phyloP scores from a whole-genome alignment of 805 yeast species.

The Kluyveromyces aestuarii region DNA sequence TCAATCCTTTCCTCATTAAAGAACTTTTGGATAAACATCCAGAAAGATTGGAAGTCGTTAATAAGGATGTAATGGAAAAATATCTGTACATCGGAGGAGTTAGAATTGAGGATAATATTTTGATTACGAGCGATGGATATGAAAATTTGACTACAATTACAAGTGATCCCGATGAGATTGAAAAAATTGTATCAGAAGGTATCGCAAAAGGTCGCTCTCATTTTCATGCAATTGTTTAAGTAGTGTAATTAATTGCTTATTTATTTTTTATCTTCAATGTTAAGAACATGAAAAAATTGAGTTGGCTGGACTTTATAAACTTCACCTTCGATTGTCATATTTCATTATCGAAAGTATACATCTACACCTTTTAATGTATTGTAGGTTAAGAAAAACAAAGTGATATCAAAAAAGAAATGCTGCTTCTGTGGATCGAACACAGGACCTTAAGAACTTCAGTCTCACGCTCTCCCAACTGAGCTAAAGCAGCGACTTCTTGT shows the following conservation, averaged over 20 bases:
- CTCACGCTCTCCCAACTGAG: constrained; percentile 40
- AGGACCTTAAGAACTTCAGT: constrained; percentile 56
- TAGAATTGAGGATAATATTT: constrained; percentile 87
- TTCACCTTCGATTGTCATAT: not conserved
- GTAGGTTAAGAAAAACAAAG: not conserved
- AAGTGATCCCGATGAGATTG: constrained; percentile 76
- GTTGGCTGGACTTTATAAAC: too few relatives aligned
- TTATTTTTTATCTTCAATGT: too few relatives aligned
- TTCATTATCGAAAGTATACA: not conserved
- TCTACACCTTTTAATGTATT: too few relatives aligned
- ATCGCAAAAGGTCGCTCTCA: constrained; percentile 47
- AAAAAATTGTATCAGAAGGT: constrained; percentile 66
- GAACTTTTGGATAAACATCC: constrained; percentile 42
- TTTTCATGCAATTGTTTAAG: constrained; percentile 49
- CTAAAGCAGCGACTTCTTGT: constrained; percentile 29
- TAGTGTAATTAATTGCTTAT: not conserved
- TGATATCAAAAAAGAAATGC: constrained; percentile 31
- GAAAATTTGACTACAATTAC: constrained; percentile 80
- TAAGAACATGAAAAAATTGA: too few relatives aligned
- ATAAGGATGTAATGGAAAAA: constrained; percentile 55
- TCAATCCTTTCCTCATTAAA: constrained; percentile 72
- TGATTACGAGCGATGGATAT: constrained; percentile 66
- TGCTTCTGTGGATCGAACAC: constrained; percentile 71
- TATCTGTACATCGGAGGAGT: constrained; percentile 95
- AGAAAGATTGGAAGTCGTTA: constrained; percentile 46